phyloP scores from a whole-genome alignment of 768 basidiomycete genomes.

The Mycena kentingensis region DNA sequence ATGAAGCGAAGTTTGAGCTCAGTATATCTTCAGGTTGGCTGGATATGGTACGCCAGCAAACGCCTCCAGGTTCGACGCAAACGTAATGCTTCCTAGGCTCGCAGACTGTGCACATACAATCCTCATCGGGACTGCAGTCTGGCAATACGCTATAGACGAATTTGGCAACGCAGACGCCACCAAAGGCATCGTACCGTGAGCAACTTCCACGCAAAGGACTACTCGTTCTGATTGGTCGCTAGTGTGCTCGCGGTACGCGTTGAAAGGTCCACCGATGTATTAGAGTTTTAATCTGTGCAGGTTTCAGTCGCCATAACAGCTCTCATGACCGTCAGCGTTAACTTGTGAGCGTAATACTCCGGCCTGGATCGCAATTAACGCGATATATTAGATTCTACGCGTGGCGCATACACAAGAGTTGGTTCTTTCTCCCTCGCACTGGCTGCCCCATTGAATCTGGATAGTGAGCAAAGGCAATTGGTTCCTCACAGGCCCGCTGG shows the following conservation, averaged over 20 bases:
- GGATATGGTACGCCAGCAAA: slow-evolving; percentile 7
- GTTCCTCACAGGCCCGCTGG: slow-evolving; percentile 3
- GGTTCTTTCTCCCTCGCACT: background rate
- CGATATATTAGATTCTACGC: slow-evolving; percentile 8
- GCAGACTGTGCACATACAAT: slow-evolving; percentile 3
- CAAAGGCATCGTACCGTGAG: background rate
- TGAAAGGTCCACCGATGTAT: background rate
- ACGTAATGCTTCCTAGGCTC: slow-evolving; percentile 3
- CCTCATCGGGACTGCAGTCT: slow-evolving; percentile 7
- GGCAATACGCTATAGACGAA: slow-evolving; percentile 4
- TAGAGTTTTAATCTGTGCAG: background rate
- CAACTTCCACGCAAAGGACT: background rate
- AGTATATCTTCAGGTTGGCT: slow-evolving; percentile 3
- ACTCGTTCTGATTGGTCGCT: background rate
- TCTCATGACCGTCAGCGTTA: slow-evolving; percentile 1
- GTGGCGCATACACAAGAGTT: slow-evolving; percentile 10
- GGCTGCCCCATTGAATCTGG: background rate
- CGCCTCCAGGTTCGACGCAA: background rate
- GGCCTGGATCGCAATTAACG: background rate
- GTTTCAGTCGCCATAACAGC: background rate
- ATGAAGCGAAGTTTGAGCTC: background rate
- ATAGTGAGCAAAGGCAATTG: slow-evolving; percentile 13
- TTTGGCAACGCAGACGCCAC: background rate
- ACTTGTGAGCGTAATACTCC: slow-evolving; percentile 3
- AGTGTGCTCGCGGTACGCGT: background rate